Base-by-base conservation (phyloP, 2,329 filamentous ascomycete species). In the Plenodomus lindquistii region DNA sequence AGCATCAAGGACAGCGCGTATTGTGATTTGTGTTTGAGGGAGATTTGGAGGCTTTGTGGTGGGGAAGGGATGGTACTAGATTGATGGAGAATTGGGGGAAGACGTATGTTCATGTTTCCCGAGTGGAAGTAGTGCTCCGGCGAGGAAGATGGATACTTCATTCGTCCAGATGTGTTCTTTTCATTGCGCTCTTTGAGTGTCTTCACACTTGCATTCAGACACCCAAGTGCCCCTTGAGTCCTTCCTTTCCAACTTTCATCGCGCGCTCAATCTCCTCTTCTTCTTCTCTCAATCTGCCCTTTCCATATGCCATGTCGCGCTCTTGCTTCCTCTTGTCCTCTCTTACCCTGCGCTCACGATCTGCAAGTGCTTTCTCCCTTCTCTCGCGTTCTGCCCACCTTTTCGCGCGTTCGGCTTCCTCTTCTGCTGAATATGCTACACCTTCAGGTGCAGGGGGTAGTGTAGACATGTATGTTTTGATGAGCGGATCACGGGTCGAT, bases 221-320 rank as follows among this genome's bases (percentile, higher is more conserved):
- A n/a, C 55, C 59, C 46, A 89, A 63, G 65, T 89, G 85, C 19
- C 79, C 81, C 62, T 83, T 81, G 56, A 90, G 54, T 0, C 86
- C 87, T 50, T 79, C 82, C 70, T 86, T 89, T 0, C 81, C 80
- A 11, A 90, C 80, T 49, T 80, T 80, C 85, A 89, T 87, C 1
- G 87, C 88, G 54, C 78, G 75, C 63, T 88, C 81, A 46, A 91
- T 72, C 63, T 89, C 85, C 54, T 79, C 77, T 71, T 90, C 86
- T 56, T 86, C 85, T 48, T 88, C 85, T 29, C 83, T 74, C 42
- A 90, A 60, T 37, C 80, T 73, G 0, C 83, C 84, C 60, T 82
- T 86, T 17, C 85, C 84, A 37, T 78, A 79, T 27, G 81, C 80
- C 10, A 88, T 67, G 40, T 83, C 82, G 48, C 81, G 78, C 58